Evolutionary conservation across 768 basidiomycete species (phyloP).

Genomic region (Agrocybe pediades): DNA sequence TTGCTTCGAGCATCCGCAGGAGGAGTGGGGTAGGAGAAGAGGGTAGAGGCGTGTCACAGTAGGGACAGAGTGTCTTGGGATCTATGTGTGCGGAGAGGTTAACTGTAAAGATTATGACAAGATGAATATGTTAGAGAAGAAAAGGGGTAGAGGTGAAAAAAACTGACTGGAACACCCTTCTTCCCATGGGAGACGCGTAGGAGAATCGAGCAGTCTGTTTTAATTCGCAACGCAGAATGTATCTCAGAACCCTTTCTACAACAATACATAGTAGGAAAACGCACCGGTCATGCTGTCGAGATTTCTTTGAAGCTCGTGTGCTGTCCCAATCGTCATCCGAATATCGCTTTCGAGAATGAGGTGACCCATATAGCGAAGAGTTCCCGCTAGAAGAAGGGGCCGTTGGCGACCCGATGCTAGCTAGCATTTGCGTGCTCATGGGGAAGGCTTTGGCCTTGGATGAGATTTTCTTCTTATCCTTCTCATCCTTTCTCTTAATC

Average conservation of each 20-base stretch:
- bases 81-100: slow-evolving; percentile 54
- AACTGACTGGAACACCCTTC: slow-evolving; percentile 47
- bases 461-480: slow-evolving; percentile 3
- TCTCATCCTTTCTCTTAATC: slow-evolving; percentile 5
- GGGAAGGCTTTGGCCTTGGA: slow-evolving; percentile 28
- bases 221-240: not conserved
- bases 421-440: slow-evolving; percentile 48
- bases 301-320: slow-evolving; percentile 30
- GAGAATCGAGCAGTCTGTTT: slow-evolving; percentile 10
- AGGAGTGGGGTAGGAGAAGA: slow-evolving; percentile 60
- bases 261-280: slow-evolving; percentile 3
- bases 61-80: slow-evolving; percentile 75
- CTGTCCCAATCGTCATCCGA: slow-evolving; percentile 29
- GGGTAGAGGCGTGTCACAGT: slow-evolving; percentile 76
- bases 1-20: slow-evolving; percentile 49
- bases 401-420: slow-evolving; percentile 30
- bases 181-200: slow-evolving; percentile 12
- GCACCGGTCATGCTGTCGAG: slow-evolving; percentile 26
- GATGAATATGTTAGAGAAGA: not conserved
- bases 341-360: slow-evolving; percentile 17
- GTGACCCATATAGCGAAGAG: not conserved
- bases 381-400: slow-evolving; percentile 9
- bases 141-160: not conserved
- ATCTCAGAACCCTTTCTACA: not conserved
- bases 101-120: slow-evolving; percentile 34